These are phyloP conservation scores for Tagetes erecta DNA, from an alignment of 129 eudicot species.

Conservation along the genomic window DNA sequence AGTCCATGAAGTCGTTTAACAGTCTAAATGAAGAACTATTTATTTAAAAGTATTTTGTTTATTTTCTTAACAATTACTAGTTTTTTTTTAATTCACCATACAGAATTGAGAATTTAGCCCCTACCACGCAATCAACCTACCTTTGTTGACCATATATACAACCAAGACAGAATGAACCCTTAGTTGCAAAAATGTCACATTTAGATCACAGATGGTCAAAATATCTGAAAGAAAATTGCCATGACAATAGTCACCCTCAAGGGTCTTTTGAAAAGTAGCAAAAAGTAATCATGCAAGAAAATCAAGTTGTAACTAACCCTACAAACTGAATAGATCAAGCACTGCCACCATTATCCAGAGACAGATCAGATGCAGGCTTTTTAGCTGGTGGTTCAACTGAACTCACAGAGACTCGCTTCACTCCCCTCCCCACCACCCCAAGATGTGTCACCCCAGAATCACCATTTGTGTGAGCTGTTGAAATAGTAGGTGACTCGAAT, in stretches of 20 bases:
- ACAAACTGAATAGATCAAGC: conserved; percentile 36
- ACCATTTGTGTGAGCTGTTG: conserved; percentile 69
- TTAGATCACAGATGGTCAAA: neutral
- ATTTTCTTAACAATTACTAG: no score
- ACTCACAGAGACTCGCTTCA: conserved; percentile 74
- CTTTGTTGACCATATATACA: no score
- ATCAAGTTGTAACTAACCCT: neutral
- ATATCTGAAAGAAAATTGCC: neutral
- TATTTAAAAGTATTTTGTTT: no score
- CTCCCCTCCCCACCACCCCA: conserved; percentile 98
- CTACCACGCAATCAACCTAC: no score
- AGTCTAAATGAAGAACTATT: no score
- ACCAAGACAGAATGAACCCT: no score
- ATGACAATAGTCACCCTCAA: neutral
- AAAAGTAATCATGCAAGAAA: neutral
- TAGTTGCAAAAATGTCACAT: neutral
- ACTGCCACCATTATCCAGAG: conserved; percentile 46
- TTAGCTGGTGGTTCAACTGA: conserved; percentile 45
- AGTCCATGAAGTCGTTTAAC: no score
- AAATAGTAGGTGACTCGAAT: conserved; percentile 59
- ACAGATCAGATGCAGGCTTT: conserved; percentile 50
- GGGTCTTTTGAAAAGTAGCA: neutral
- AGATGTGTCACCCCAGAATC: conserved; percentile 74
- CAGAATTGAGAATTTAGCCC: no score
- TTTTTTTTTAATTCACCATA: no score